Evolutionary conservation across 768 basidiomycete species (phyloP), one percentile per base, ranked within the genome.

Genomic region (Leccinum longicurvipes): DNA sequence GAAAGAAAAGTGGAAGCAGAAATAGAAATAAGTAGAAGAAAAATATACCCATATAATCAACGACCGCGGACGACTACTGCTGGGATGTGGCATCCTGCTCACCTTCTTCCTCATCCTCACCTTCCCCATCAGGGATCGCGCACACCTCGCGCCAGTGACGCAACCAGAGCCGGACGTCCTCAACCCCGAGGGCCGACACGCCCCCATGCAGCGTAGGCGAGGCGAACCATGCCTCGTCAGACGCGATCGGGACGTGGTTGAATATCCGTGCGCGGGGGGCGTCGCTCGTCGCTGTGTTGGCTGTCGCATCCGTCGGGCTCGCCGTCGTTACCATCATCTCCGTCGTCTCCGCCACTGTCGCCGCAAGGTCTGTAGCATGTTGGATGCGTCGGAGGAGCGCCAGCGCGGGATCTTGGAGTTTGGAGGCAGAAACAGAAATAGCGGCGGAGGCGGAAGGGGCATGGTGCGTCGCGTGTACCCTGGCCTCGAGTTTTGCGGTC

Each of bases 131-230:
- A 44, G 42, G 21, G 4, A 59, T 50, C 56, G 41, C 34, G 25
- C 61, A 50, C 27, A 10, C 11, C n/a, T 50, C 59, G 10, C 28
- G 50, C 61, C 61, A 60, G 34, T 55, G 49, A 4, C 45, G 44
- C 36, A 61, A 1, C 61, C 60, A 61, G 6, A 51, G 45, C 8
- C 6, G 14, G 21, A 62, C 56, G 21, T 61, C 60, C 6, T 48
- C 54, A 9, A 2, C 8, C 4, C 56, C 61, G 0, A 58, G 51
- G 2, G 32, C 5, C 6, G 6, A n/a, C 34, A 51, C 25, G 27
- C 46, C 46, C 2, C 39, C 53, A 17, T 47, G 53, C 32, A 59
- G 23, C 31, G 56, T 62, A 23, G 60, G 47, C 47, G 54, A 56
- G 3, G 56, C 55, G n/a, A 46, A 50, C 54, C 58, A 51, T 6